A percentile compares a stretch with the other conserved stretches of the same genome.
Evolutionary conservation across 495 filamentous ascomycete genomes (phyloP).

Genomic region (Neurospora tetrasperma): DNA sequence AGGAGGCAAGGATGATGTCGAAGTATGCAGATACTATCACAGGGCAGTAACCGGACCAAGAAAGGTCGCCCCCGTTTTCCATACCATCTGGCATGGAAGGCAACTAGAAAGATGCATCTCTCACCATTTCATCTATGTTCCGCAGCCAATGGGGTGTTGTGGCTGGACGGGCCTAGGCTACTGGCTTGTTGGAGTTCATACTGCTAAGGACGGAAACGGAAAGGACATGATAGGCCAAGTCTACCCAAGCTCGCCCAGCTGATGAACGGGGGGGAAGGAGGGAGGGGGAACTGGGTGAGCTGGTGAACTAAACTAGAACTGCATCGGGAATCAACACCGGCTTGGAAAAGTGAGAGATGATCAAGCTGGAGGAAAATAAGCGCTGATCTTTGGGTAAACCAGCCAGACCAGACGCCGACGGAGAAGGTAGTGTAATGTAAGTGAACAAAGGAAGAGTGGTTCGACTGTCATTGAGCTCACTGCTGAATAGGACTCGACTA

Average conservation of each 20-base stretch:
- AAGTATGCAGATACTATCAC: background rate
- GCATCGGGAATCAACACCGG: background rate
- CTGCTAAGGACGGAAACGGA: background rate
- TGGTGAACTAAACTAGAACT: background rate
- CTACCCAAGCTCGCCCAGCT: background rate
- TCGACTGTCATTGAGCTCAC: background rate
- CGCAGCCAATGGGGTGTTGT: background rate
- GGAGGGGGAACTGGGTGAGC: background rate
- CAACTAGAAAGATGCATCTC: background rate
- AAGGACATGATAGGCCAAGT: background rate
- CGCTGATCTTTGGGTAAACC: background rate
- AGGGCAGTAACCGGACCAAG: too few relatives aligned
- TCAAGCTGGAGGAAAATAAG: background rate
- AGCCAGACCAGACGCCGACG: background rate
- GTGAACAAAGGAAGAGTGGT: background rate
- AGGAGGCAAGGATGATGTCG: background rate
- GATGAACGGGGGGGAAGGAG: background rate
- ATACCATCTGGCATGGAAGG: background rate
- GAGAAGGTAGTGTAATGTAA: background rate
- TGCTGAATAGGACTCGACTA: background rate
- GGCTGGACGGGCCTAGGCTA: background rate
- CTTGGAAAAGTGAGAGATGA: background rate
- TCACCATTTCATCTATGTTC: background rate
- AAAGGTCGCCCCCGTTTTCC: too few relatives aligned
- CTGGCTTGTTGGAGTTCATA: background rate